Evolutionary conservation across 108 stramenopile species (phyloP).

Genomic region (Skeletonema potamos): DNA sequence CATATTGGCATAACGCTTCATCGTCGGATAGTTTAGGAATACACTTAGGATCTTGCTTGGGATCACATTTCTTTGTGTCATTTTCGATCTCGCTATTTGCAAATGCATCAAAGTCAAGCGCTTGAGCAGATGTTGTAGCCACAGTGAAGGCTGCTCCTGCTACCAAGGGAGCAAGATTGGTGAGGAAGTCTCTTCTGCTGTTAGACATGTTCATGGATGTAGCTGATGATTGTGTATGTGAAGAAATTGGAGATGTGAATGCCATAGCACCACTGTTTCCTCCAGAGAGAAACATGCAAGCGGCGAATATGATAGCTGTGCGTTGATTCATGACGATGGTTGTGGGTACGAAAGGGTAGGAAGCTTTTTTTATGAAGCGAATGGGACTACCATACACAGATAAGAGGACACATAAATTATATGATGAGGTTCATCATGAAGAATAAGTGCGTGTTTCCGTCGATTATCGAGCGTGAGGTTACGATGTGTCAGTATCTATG

Average conservation of each 20-base stretch:
- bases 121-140: background rate
- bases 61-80: constrained; percentile 73
- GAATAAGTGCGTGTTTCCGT: no score
- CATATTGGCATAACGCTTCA: constrained; percentile 74
- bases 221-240: background rate
- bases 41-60: constrained; percentile 72
- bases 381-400: no score
- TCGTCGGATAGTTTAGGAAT: constrained; percentile 54
- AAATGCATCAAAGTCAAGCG: constrained; percentile 45
- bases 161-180: background rate
- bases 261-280: background rate
- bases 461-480: no score
- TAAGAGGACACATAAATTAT: no score
- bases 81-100: constrained; percentile 25
- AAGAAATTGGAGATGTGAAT: background rate
- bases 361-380: no score
- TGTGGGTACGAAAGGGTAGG: no score
- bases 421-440: no score
- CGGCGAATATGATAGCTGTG: background rate
- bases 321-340: background rate
- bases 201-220: constrained; percentile 10
- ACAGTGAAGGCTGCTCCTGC: background rate
- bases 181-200: constrained; percentile 20
- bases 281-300: background rate
- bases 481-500: no score